Conservation (phyloP, 768 basidiomycete species). For the Xerocomellus chrysenteron region DNA sequence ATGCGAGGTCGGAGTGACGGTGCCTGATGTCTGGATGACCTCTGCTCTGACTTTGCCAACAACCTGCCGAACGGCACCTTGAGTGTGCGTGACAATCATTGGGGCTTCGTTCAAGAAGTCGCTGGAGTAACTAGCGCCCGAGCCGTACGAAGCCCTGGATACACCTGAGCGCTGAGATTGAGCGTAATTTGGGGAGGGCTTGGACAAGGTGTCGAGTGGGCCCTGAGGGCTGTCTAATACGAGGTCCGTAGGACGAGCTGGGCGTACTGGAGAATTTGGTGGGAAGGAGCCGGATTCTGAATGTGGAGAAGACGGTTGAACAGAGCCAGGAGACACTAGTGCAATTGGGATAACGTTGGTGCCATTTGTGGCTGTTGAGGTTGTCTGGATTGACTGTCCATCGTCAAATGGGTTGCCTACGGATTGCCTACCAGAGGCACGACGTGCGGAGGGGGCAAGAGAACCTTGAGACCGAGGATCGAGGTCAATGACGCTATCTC, state of each 20-base stretch:
- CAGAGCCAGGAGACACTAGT: constrained; percentile 61
- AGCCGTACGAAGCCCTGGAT: constrained; percentile 69
- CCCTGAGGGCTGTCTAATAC: constrained; percentile 63
- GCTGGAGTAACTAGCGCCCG: constrained; percentile 71
- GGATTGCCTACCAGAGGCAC: constrained; percentile 22
- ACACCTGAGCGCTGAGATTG: constrained; percentile 54
- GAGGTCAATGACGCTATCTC: constrained; percentile 56
- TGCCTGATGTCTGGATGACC: constrained; percentile 62
- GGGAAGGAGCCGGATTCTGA: constrained; percentile 29
- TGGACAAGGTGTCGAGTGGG: constrained; percentile 49
- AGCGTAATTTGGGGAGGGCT: constrained; percentile 37
- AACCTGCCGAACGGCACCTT: constrained; percentile 64
- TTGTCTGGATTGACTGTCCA: constrained; percentile 75
- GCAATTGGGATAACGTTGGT: constrained; percentile 90
- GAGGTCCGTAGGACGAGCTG: constrained; percentile 58
- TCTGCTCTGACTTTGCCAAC: constrained; percentile 78
- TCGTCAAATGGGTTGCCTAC: constrained; percentile 74
- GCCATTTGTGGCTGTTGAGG: constrained; percentile 66
- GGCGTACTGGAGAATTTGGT: constrained; percentile 49
- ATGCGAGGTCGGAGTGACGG: constrained; percentile 29
- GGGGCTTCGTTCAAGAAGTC: constrained; percentile 81
- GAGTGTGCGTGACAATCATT: constrained; percentile 73
- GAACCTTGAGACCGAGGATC: constrained; percentile 49
- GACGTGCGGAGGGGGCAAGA: constrained; percentile 10
- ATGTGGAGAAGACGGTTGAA: constrained; percentile 31